Percentiles rank a stretch among this genome's conserved stretches.
Conservation (phyloP, 208 protist species). For the Leishmania tarentolae region DNA sequence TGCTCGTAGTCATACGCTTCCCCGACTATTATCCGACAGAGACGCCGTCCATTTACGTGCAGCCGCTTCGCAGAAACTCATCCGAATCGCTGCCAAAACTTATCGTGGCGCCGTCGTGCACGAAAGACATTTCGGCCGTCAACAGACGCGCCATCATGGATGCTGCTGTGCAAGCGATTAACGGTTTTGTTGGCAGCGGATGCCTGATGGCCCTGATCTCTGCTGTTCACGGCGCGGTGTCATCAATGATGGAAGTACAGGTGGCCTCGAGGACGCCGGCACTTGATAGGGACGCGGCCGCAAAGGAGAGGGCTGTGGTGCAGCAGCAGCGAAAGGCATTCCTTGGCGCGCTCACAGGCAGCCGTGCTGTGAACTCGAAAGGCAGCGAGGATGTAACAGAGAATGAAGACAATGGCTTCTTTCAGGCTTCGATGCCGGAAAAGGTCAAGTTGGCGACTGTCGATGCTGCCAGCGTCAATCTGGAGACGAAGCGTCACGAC, state of each 20-base stretch:
- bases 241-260: slow-evolving; percentile 21
- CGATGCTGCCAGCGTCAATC: slow-evolving; percentile 28
- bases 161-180: slow-evolving; percentile 71
- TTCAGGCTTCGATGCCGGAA: slow-evolving; percentile 61
- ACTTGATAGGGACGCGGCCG: slow-evolving; percentile 15
- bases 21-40: slow-evolving; percentile 81
- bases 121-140: slow-evolving; percentile 60
- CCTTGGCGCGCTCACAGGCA: slow-evolving; percentile 55
- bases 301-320: slow-evolving; percentile 38
- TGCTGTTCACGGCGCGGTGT: slow-evolving; percentile 65
- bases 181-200: slow-evolving; percentile 55
- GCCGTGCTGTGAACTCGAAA: slow-evolving; percentile 5
- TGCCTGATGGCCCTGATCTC: slow-evolving; percentile 77
- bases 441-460: slow-evolving; percentile 73
- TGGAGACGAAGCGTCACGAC: slow-evolving; percentile 40
- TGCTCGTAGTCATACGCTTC: slow-evolving; percentile 69
- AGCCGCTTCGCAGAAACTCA: slow-evolving; percentile 37
- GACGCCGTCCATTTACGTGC: slow-evolving; percentile 68
- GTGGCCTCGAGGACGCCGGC: slow-evolving; percentile 16
- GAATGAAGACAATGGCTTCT: slow-evolving; percentile 50
- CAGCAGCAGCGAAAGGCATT: slow-evolving; percentile 75
- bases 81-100: slow-evolving; percentile 31
- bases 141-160: slow-evolving; percentile 71
- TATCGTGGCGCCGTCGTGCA: slow-evolving; percentile 50
- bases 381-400: slow-evolving; percentile 15